A percentile compares a stretch with the other conserved stretches of the same genome.
These are phyloP conservation scores for Hymenoscyphus infarciens DNA, from an alignment of 2,329 filamentous ascomycete genomes.

Conservation along the genomic window DNA sequence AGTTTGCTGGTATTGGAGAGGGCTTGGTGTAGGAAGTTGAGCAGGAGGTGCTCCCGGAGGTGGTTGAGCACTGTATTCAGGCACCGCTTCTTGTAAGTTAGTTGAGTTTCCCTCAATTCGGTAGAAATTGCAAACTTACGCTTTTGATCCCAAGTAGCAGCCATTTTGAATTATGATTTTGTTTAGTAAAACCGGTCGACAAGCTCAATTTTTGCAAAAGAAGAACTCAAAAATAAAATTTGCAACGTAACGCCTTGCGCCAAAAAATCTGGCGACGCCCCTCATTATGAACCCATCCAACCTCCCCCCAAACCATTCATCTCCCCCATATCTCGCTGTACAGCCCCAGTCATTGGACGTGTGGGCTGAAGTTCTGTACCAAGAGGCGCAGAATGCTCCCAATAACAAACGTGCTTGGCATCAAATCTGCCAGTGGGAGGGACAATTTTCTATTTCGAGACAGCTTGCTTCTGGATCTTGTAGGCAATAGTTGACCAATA, in stretches of 20 bases:
- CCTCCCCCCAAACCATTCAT: background rate
- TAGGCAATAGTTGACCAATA: background rate
- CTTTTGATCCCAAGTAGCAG: constrained; percentile 16
- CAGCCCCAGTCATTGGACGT: background rate
- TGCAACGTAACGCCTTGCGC: background rate
- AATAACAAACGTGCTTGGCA: background rate
- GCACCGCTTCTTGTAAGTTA: constrained; percentile 7
- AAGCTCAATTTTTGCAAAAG: background rate
- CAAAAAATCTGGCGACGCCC: background rate
- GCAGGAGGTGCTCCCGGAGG: constrained; percentile 6
- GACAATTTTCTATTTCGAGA: background rate
- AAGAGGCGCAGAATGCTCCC: background rate
- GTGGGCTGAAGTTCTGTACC: background rate
- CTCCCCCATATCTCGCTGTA: background rate
- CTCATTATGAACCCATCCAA: background rate
- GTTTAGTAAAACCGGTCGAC: background rate
- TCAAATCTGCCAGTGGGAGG: constrained; percentile 2
- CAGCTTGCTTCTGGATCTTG: background rate
- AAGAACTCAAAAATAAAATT: background rate
- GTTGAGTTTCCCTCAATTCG: background rate
- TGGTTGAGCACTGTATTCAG: constrained; percentile 7
- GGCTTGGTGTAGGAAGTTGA: constrained; percentile 5
- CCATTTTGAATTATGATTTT: constrained; percentile 4
- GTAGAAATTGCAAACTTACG: background rate
- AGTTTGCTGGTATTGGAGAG: constrained; percentile 9